Conservation (phyloP, 768 basidiomycete genomes). For the Leccinum aurantiacum region DNA sequence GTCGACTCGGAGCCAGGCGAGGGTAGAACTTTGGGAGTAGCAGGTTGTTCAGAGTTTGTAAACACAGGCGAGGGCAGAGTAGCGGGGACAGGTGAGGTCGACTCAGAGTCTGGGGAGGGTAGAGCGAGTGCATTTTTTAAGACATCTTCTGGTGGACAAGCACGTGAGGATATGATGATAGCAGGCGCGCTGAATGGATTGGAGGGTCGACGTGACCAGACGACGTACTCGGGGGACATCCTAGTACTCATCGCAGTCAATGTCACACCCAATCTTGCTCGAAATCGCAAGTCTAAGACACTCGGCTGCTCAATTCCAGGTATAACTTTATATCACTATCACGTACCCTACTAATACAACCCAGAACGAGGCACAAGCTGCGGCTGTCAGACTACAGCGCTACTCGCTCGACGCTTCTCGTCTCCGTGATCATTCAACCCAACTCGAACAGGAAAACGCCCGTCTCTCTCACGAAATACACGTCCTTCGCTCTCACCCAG, state of each 20-base stretch:
- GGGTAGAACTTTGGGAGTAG: no score
- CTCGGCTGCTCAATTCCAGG: slow-evolving; percentile 53
- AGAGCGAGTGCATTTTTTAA: slow-evolving; percentile 54
- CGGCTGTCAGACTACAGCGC: slow-evolving; percentile 66
- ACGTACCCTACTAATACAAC: accelerated
- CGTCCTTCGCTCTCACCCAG: slow-evolving; percentile 54
- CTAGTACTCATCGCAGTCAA: not conserved
- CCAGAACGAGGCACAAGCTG: slow-evolving; percentile 68
- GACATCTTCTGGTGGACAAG: slow-evolving; percentile 60
- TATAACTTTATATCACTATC: slow-evolving; percentile 14
- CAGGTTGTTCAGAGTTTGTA: no score
- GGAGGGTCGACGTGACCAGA: slow-evolving; percentile 72
- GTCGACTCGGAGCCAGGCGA: no score
- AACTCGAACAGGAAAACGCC: slow-evolving; percentile 60
- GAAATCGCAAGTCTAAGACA: slow-evolving; percentile 48
- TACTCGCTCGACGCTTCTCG: slow-evolving; percentile 52
- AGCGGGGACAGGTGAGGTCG: no score
- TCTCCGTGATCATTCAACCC: slow-evolving; percentile 17
- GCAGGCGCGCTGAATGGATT: slow-evolving; percentile 65
- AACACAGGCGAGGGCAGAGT: no score
- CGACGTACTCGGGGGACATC: slow-evolving; percentile 45
- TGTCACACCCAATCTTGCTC: slow-evolving; percentile 40
- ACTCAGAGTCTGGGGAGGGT: slow-evolving; percentile 50
- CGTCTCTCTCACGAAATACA: slow-evolving; percentile 54
- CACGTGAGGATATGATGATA: slow-evolving; percentile 66